A percentile compares a stretch with the other conserved stretches of the same genome.
Conservation (phyloP, 208 protist genomes). For the Novymonas esmeraldas region DNA sequence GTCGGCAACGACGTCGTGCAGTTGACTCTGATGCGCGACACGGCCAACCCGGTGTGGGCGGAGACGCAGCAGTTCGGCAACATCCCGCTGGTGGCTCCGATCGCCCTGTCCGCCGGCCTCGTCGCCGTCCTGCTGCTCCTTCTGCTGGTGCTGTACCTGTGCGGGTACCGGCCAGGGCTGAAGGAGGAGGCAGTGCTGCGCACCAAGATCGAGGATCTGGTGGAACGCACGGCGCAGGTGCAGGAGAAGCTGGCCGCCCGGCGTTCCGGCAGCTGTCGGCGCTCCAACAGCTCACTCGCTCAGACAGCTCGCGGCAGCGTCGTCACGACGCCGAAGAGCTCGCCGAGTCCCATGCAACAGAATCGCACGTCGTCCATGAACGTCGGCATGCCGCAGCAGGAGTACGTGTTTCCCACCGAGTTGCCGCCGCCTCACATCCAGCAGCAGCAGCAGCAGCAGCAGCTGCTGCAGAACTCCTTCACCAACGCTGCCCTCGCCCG, state of each 20-base stretch:
- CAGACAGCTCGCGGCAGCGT: conserved; percentile 7
- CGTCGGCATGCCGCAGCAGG: conserved; percentile 2
- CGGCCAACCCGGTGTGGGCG: conserved; percentile 1
- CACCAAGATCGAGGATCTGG: conserved; percentile 7
- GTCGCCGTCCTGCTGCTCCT: conserved; percentile 18
- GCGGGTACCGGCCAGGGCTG: conserved; percentile 1
- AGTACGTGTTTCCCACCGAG: background rate
- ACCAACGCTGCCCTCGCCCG: too few species aligned
- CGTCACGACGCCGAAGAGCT: background rate
- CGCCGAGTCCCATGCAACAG: conserved; percentile 5
- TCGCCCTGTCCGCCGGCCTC: conserved; percentile 16
- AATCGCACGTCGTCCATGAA: background rate
- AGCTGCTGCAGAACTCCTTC: too few species aligned
- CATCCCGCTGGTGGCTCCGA: conserved; percentile 21
- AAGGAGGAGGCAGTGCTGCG: conserved; percentile 12
- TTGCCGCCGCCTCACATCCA: too few species aligned
- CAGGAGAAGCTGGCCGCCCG: conserved; percentile 9
- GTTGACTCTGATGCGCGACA: conserved; percentile 1
- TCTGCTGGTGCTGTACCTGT: conserved; percentile 24
- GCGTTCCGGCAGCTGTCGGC: conserved; percentile 2
- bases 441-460: too few species aligned
- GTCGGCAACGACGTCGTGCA: background rate
- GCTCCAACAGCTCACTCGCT: background rate
- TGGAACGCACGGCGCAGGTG: conserved; percentile 2
- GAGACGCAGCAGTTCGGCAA: conserved; percentile 8